Evolutionary conservation across 257 asterid genomes (phyloP), one percentile per base, ranked within the genome.

Genomic region (Scutellaria baicalensis): DNA sequence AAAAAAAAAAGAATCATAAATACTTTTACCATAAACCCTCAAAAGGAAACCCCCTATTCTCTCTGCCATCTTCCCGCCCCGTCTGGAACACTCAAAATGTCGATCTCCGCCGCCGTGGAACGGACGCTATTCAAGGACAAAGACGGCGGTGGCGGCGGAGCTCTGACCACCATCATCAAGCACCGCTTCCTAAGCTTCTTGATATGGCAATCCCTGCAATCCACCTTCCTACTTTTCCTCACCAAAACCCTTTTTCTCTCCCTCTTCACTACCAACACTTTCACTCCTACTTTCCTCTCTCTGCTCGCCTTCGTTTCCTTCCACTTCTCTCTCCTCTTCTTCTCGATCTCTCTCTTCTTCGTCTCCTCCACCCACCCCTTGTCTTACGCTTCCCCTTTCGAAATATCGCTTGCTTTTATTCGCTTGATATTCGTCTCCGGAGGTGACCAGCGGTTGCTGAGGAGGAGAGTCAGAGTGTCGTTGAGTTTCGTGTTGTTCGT

Each of bases 181-280:
- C 79, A 87, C 80, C 99, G 99, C 5, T 91, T 91, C 84, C 40
- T 87, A 35, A 85, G 95, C 77, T 87, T 87, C 75, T 69, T 93
- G 43, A 87, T 91, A 44, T 94, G 99, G 97, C 97, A 91, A 75
- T 76, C 83, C 16, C 73, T 89, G 44, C 89, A 78, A 55, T 84
- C 97, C 14, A 86, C 97, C 10, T 27, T 79, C 74, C 20, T 83
- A 4, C 77, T 87, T 56, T 67, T 88, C 79, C 61, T 89, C 72
- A 17, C 75, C 70, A 88, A 91, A 80, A 67, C 83, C 83, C 82
- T 86, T 44, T 67, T 88, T 45, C 80, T 88, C 57, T 68, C 78
- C 48, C 88, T 77, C 68, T 82, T 85, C 76, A 70, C 79, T 7
- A 12, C 0, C 5, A 56, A 48, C 73, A 86, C 84, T 20, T 73